These are phyloP conservation scores for Fusarium sp. DNA, from an alignment of 2,329 filamentous ascomycete species.

Conservation along the genomic window DNA sequence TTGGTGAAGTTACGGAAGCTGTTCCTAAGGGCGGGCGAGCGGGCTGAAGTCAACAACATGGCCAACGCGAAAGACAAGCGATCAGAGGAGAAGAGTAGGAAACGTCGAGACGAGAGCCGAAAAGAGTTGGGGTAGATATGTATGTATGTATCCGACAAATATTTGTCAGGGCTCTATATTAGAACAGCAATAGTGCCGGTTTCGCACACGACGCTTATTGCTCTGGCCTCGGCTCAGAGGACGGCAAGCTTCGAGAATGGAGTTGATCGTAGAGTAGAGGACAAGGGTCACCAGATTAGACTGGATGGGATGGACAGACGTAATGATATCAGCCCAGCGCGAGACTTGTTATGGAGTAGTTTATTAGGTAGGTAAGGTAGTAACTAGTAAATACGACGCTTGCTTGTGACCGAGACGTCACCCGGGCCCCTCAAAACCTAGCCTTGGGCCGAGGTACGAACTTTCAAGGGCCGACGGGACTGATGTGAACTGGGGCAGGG, in stretches of 20 bases:
- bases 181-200: slow-evolving; percentile 17
- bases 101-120: background rate
- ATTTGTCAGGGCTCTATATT: slow-evolving; percentile 27
- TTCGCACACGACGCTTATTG: slow-evolving; percentile 21
- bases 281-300: background rate
- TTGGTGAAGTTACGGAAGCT: slow-evolving; percentile 46
- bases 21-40: slow-evolving; percentile 47
- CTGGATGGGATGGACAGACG: background rate
- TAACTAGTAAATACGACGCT: background rate
- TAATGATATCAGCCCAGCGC: background rate
- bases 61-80: slow-evolving; percentile 34
- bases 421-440: slow-evolving; percentile 30
- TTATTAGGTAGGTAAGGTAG: background rate
- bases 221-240: slow-evolving; percentile 31
- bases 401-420: slow-evolving; percentile 40
- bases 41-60: slow-evolving; percentile 51
- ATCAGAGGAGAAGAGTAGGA: background rate
- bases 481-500: background rate
- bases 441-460: slow-evolving; percentile 42
- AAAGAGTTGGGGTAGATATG: slow-evolving; percentile 11
- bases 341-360: background rate
- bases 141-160: slow-evolving; percentile 17
- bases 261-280: background rate
- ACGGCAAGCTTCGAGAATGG: slow-evolving; percentile 17
- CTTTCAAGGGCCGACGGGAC: slow-evolving; percentile 21